These are phyloP conservation scores for Metschnikowia colocasiae DNA, from an alignment of 805 yeast species.

Conservation along the genomic window DNA sequence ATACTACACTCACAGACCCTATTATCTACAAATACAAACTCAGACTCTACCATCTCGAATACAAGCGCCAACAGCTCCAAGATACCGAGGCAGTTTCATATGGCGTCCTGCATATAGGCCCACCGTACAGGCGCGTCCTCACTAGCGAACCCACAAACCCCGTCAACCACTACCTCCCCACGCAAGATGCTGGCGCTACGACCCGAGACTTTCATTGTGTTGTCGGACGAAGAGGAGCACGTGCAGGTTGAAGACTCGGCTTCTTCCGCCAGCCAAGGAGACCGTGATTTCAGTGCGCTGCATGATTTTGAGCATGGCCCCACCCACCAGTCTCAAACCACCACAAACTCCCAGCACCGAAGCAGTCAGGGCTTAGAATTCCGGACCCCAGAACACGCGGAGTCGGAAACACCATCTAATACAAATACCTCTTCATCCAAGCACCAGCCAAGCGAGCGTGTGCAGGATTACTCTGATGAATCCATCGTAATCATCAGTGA, in stretches of 20 bases:
- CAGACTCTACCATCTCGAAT: too few relatives aligned
- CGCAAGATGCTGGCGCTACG: neutral
- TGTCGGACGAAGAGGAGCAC: neutral
- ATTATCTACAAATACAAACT: too few relatives aligned
- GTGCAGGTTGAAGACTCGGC: neutral
- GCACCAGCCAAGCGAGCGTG: neutral
- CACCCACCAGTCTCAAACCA: neutral
- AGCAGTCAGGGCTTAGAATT: neutral
- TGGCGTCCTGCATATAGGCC: neutral
- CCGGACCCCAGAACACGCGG: neutral
- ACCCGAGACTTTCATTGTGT: neutral
- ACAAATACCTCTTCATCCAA: neutral
- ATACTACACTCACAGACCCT: too few relatives aligned
- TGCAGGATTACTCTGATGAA: neutral
- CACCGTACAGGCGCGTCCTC: neutral
- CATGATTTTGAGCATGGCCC: neutral
- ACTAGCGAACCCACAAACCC: neutral
- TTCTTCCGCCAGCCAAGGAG: too few relatives aligned
- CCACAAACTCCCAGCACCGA: neutral
- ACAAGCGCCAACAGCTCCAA: too few relatives aligned
- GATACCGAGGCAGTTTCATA: too few relatives aligned
- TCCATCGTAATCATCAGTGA: neutral
- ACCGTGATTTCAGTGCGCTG: neutral
- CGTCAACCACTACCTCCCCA: neutral
- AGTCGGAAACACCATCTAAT: neutral